These are phyloP conservation scores for Trametopsis cervina DNA, from an alignment of 768 basidiomycete species.

Conservation along the genomic window DNA sequence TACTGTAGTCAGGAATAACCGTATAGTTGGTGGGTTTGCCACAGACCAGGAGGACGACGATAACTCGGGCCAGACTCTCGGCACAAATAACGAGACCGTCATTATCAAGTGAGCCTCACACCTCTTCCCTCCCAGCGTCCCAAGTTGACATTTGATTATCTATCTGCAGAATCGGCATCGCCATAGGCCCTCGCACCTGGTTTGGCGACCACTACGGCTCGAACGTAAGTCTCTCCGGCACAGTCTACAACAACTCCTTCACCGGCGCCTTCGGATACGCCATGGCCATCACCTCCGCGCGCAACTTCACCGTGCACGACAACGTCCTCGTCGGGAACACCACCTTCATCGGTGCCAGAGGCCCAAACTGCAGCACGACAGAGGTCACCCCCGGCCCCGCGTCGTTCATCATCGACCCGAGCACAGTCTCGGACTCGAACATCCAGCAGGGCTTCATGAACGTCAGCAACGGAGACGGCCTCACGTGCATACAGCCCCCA, in stretches of 20 bases:
- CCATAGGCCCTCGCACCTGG: slow-evolving; percentile 73
- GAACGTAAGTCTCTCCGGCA: slow-evolving; percentile 47
- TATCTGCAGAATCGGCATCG: slow-evolving; percentile 63
- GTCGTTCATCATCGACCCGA: slow-evolving; percentile 51
- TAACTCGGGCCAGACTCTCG: slow-evolving; percentile 32
- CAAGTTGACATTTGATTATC: slow-evolving; percentile 1
- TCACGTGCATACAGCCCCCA: slow-evolving; percentile 66
- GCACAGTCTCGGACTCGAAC: slow-evolving; percentile 31
- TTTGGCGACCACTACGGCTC: slow-evolving; percentile 52
- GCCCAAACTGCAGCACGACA: slow-evolving; percentile 52
- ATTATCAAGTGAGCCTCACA: slow-evolving; percentile 62
- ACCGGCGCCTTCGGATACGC: slow-evolving; percentile 70
- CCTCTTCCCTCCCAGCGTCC: not conserved
- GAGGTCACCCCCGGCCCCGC: slow-evolving; percentile 46
- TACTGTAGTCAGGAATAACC: slow-evolving; percentile 61
- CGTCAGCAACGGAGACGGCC: slow-evolving; percentile 45
- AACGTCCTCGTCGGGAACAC: slow-evolving; percentile 63
- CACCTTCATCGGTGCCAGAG: slow-evolving; percentile 64
- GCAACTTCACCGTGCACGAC: slow-evolving; percentile 58
- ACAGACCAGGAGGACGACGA: slow-evolving; percentile 31
- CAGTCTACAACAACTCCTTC: slow-evolving; percentile 49
- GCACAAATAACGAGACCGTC: slow-evolving; percentile 49
- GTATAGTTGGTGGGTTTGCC: slow-evolving; percentile 63
- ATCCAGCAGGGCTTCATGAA: slow-evolving; percentile 47
- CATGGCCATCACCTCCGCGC: slow-evolving; percentile 56